Percentiles rank a stretch among this genome's conserved stretches.
phyloP scores from a whole-genome alignment of 164 flowering plant genomes.

The Chimonanthus salicifolius region DNA sequence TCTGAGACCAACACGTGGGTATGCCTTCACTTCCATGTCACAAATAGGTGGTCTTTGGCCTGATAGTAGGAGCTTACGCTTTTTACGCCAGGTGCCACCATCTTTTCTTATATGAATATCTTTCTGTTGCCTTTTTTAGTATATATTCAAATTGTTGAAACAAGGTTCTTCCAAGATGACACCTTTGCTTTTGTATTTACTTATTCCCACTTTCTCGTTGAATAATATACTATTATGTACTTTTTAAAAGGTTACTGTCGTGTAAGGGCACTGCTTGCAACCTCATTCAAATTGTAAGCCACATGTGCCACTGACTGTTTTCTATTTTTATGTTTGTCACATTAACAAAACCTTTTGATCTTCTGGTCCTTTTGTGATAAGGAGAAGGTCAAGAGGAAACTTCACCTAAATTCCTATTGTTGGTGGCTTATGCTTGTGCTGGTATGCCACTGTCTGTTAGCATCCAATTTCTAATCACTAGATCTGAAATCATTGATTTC shows the following conservation, averaged over 20 bases:
- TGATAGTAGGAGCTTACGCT: constrained; percentile 63
- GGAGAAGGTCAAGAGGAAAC: background rate
- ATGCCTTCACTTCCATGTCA: constrained; percentile 63
- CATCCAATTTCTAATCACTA: background rate
- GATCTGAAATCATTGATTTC: background rate
- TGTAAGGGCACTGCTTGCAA: background rate
- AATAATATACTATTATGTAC: background rate
- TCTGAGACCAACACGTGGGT: constrained; percentile 79
- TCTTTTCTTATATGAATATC: background rate
- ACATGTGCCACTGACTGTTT: background rate
- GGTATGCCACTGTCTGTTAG: background rate
- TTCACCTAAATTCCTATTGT: background rate
- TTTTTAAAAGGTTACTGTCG: background rate
- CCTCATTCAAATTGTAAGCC: background rate
- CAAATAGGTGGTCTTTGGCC: constrained; percentile 83
- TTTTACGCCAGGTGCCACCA: constrained; percentile 76
- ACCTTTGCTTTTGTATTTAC: background rate
- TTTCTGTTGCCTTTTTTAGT: background rate
- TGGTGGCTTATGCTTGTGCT: background rate
- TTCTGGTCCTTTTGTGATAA: background rate
- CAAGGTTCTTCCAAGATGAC: background rate
- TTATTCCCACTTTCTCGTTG: background rate
- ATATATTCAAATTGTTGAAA: background rate
- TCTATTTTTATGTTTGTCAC: background rate
- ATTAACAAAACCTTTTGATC: background rate